Conservation (phyloP, 371 early-diverging fungal species). For the Gilbertella persicaria region DNA sequence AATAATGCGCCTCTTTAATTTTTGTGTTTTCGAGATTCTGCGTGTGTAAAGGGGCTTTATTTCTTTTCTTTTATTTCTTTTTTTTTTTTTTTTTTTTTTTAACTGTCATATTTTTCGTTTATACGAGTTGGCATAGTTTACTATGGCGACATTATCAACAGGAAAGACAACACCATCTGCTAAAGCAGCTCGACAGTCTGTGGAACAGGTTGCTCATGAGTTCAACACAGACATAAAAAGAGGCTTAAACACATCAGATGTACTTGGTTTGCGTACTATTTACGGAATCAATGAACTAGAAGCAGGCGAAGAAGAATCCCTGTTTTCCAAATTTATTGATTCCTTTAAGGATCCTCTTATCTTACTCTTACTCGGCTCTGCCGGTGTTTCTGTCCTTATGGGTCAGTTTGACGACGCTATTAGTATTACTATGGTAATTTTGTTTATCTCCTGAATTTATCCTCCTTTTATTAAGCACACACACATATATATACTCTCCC, state of each 20-base stretch:
- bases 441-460: not conserved
- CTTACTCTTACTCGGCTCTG: slow-evolving; percentile 86
- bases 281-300: slow-evolving; percentile 64
- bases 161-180: slow-evolving; percentile 50
- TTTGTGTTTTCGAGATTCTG: not conserved
- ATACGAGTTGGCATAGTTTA: too few species aligned
- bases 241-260: slow-evolving; percentile 58
- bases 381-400: slow-evolving; percentile 80
- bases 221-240: slow-evolving; percentile 51
- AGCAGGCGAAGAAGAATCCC: slow-evolving; percentile 44
- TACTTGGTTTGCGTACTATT: slow-evolving; percentile 51
- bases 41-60: not conserved
- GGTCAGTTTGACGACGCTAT: slow-evolving; percentile 94
- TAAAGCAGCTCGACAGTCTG: slow-evolving; percentile 58
- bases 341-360: slow-evolving; percentile 72
- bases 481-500: not conserved
- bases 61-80: not conserved
- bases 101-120: not conserved
- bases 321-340: slow-evolving; percentile 43
- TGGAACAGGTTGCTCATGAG: slow-evolving; percentile 54
- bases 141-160: slow-evolving; percentile 13
- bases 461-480: not conserved
- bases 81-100: not conserved
- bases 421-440: slow-evolving; percentile 84
- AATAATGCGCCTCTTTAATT: not conserved